Evolutionary conservation across 225 moss, liverwort and hornwort genomes (phyloP), one percentile per base, ranked within the genome.

Genomic region (Neckera pumila): DNA sequence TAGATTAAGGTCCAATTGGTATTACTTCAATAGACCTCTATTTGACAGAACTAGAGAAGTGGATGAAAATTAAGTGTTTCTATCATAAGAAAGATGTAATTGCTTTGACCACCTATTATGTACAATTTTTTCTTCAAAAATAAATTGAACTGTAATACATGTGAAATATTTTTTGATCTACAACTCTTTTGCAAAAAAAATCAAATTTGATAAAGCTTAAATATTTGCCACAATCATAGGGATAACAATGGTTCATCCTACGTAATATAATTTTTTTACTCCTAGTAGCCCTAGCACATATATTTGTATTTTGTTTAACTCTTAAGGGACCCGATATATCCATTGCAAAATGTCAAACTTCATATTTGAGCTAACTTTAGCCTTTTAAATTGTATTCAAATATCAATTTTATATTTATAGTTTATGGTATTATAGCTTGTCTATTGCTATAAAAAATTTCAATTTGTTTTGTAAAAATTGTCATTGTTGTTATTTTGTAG

Each of bases 131-230:
- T 42, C 15, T 25, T 71, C 26, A 8, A 40, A 42, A 71, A 17
- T 3, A 28, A 45, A 2, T 45, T 28, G 6, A 17, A 6, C 1
- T 9, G 0, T 28, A 6, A 28, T 45, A 28, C 0, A 17, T 45
- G 1, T 16, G 0, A 16, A 72, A 72, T 42, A 14, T 26, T 26
- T 70, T 40, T 26, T 70, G 8, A 42, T 26, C 3, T 72, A 0
- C 6, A 28, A 0, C 0, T 28, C 22, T 7, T 45, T 45, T 28
- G 6, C 0, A 45, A 10, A 45, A 40, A 45, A 6, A 17, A 17
- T 73, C 1, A 45, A 73, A 73, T 15, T 16, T 40, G 5, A 25
- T 40, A 14, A 40, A 22, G 7, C 23, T 25, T 25, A 70, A 70
- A 25, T 70, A 70, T 70, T 70, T 25, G 8, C 25, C 14, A 38